These are phyloP conservation scores for Wolfiporia cocos DNA, from an alignment of 1,284 basidiomycete species.

Conservation along the genomic window DNA sequence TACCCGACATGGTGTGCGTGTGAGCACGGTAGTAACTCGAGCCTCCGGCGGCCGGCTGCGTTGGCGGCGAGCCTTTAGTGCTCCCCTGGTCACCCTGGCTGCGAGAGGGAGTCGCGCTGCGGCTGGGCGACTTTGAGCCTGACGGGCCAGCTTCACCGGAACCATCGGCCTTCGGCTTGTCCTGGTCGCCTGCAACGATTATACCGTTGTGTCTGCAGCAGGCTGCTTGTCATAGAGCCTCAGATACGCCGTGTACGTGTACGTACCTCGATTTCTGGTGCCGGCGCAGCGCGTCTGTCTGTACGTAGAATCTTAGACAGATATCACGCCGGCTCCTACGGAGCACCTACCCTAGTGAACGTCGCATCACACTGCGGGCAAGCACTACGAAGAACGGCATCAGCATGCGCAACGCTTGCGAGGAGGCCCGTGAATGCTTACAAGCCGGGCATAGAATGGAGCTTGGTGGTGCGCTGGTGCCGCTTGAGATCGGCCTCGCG, in stretches of 20 bases:
- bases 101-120: conserved; percentile 41
- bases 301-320: not conserved
- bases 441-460: conserved; percentile 66
- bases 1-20: conserved; percentile 25
- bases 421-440: conserved; percentile 31
- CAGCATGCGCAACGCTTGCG: not conserved
- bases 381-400: conserved; percentile 32
- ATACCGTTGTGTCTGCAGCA: conserved; percentile 56
- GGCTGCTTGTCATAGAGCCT: not conserved
- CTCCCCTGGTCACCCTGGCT: conserved; percentile 30
- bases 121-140: conserved; percentile 41
- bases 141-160: conserved; percentile 33
- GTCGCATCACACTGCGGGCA: conserved; percentile 74
- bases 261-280: conserved; percentile 50
- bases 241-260: conserved; percentile 4
- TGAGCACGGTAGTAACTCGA: conserved; percentile 59
- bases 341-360: conserved; percentile 60
- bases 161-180: conserved; percentile 21
- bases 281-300: conserved; percentile 32
- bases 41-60: conserved; percentile 21
- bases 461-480: conserved; percentile 70
- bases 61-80: conserved; percentile 27
- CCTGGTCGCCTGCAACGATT: conserved; percentile 43
- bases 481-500: conserved; percentile 73
- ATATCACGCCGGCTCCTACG: not conserved